phyloP scores from a whole-genome alignment of 176 grass and related monocot genomes.

The Panicum miliaceum region DNA sequence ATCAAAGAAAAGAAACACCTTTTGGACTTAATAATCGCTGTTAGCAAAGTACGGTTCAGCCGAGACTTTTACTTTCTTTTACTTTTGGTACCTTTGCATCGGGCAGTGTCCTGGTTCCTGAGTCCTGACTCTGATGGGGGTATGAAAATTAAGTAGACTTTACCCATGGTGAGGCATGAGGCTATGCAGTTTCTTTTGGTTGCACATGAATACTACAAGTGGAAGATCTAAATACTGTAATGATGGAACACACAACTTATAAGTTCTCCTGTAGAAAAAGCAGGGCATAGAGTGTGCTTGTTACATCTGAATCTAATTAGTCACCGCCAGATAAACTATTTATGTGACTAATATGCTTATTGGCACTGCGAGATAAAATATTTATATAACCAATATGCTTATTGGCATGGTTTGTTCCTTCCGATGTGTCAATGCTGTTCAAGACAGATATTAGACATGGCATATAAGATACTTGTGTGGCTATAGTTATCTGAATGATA shows the following conservation, averaged over 20 bases:
- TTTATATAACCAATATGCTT: not conserved
- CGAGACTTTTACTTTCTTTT: not conserved
- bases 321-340: not conserved
- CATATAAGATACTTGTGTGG: not conserved
- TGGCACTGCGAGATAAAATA: not conserved
- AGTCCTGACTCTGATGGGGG: not conserved
- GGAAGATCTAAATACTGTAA: not conserved
- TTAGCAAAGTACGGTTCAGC: not conserved
- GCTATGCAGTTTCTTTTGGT: not conserved
- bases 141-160: not conserved
- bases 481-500: not conserved
- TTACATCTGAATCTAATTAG: not conserved
- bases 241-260: not conserved
- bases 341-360: not conserved
- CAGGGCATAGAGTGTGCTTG: not conserved
- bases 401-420: slow-evolving; percentile 6
- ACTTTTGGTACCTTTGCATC: not conserved
- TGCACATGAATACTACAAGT: not conserved
- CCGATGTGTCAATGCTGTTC: not conserved
- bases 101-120: not conserved
- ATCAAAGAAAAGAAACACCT: not conserved
- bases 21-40: not conserved
- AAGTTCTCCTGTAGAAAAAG: not conserved
- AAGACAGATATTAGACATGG: not conserved
- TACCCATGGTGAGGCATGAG: not conserved